Base-by-base conservation (phyloP, 1,284 basidiomycete species). In the Malassezia psittaci region DNA sequence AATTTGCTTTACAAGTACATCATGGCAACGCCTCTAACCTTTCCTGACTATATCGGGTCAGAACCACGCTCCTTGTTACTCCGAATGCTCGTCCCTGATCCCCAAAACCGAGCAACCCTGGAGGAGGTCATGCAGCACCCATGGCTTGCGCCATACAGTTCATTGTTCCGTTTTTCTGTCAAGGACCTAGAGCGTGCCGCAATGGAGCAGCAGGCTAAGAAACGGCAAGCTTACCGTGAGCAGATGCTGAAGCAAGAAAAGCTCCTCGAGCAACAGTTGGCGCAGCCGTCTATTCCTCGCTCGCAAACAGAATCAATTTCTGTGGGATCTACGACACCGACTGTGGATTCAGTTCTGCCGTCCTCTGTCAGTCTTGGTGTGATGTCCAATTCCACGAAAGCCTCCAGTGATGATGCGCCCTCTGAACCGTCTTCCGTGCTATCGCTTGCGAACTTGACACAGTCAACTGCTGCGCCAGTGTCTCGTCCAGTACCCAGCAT, bases 1-100 rank as follows among this genome's bases (percentile, higher is more conserved):
- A 98, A 96, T 74, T 80, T 96, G n/a, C 80, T 99, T 48, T 99
- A 98, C 83, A 90, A 88, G 76, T 99, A 99, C 78, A 99, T 99
- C 77, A 87, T 96, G 48, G 67, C 72, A 12, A 74, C 72, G 10
- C 70, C 70, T 0, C 62, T 74, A 19, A 64, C 67, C 34, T 74
- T 74, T 61, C 72, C 72, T 35, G 72, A 74, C 51, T 74, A 74
- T 57, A 67, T 74, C 51, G 66, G 63, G 21, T 60, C 69, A 24
- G 61, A 74, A 48, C 72, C 72, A 10, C 67, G 72, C 51, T 68
- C 71, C 49, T 48, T 74, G 34, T 63, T 74, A 33, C 62, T 60
- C 40, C 61, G 59, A 44, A 73, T 74, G 70, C 64, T 74, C 38
- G 72, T 74, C 7, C 72, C 72, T 11, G 72, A 74, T 40, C 72